phyloP scores from a whole-genome alignment of 2,329 filamentous ascomycete genomes.

The Cordyceps farinosa region DNA sequence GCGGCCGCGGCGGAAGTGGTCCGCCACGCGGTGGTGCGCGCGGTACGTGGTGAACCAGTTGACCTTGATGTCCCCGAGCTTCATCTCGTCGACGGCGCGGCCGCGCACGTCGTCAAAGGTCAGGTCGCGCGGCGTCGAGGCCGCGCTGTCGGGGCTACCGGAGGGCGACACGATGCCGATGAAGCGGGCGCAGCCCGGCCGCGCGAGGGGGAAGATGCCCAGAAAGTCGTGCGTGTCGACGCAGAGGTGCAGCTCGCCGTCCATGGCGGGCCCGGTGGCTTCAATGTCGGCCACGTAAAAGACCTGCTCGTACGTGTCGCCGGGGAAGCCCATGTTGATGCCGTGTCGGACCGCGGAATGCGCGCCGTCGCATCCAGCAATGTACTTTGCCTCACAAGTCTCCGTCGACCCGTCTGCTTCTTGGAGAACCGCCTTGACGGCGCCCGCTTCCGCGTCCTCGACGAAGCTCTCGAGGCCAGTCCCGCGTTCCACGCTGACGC shows the following conservation, averaged over 20 bases:
- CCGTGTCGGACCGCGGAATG: constrained; percentile 1
- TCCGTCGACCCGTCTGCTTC: not conserved
- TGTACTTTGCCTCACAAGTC: not conserved
- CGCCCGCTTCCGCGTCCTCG: not conserved
- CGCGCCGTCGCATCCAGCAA: constrained; percentile 17
- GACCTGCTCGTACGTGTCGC: constrained; percentile 11
- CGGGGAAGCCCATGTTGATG: not conserved
- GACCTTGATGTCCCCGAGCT: constrained; percentile 2
- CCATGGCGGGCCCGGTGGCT: constrained; percentile 10
- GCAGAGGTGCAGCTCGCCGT: constrained; percentile 14
- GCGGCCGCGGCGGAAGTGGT: constrained; percentile 27
- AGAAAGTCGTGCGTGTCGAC: constrained; percentile 15
- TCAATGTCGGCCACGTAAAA: constrained; percentile 19
- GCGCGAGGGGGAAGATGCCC: constrained; percentile 6
- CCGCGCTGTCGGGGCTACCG: not conserved
- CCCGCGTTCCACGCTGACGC: constrained; percentile 7
- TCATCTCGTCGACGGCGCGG: constrained; percentile 8
- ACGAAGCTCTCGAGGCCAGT: not conserved
- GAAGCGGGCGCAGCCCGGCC: not conserved
- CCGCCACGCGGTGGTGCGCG: constrained; percentile 11
- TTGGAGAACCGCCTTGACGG: not conserved
- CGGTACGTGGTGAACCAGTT: constrained; percentile 16
- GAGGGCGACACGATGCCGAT: constrained; percentile 5
- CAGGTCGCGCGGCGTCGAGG: not conserved
- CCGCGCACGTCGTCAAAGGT: constrained; percentile 13